Evolutionary conservation across 345 rosid species (phyloP).

Genomic region (Combretum micranthum): DNA sequence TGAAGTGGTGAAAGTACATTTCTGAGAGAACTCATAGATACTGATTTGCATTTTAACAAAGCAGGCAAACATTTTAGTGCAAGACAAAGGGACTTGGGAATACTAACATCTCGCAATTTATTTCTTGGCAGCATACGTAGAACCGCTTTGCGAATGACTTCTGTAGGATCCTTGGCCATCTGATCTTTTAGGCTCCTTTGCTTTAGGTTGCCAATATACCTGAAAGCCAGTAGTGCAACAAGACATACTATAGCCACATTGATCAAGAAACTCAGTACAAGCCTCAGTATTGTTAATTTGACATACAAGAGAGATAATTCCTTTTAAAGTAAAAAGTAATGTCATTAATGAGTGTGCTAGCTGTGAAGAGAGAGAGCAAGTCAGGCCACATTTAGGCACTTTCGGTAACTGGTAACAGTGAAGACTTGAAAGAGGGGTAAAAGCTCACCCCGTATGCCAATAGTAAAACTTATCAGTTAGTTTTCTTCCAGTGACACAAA

Average conservation of each 20-base stretch:
- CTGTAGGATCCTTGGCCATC: constrained; percentile 92
- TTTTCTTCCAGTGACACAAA: constrained; percentile 82
- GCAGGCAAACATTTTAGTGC: neutral
- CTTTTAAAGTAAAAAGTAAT: too few species aligned
- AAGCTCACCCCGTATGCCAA: constrained; percentile 93
- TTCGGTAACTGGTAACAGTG: too few species aligned
- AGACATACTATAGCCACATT: too few species aligned
- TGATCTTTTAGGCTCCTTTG: constrained; percentile 93
- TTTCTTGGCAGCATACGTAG: constrained; percentile 96
- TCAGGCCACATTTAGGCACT: too few species aligned
- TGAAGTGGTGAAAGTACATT: too few species aligned
- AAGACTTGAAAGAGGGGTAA: neutral
- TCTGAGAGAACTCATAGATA: too few species aligned
- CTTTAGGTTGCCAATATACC: constrained; percentile 87
- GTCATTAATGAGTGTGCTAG: too few species aligned
- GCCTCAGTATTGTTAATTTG: too few species aligned
- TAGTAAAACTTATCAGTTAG: constrained; percentile 82
- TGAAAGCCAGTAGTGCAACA: constrained; percentile 10
- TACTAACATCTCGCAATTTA: constrained; percentile 87
- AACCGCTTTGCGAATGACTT: constrained; percentile 96
- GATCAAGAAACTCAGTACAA: too few species aligned
- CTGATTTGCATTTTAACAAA: neutral
- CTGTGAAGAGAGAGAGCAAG: too few species aligned
- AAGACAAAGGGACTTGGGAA: neutral
- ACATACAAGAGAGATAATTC: too few species aligned